These are phyloP conservation scores for Hibiscus syriacus DNA, from an alignment of 345 rosid species.

Conservation along the genomic window DNA sequence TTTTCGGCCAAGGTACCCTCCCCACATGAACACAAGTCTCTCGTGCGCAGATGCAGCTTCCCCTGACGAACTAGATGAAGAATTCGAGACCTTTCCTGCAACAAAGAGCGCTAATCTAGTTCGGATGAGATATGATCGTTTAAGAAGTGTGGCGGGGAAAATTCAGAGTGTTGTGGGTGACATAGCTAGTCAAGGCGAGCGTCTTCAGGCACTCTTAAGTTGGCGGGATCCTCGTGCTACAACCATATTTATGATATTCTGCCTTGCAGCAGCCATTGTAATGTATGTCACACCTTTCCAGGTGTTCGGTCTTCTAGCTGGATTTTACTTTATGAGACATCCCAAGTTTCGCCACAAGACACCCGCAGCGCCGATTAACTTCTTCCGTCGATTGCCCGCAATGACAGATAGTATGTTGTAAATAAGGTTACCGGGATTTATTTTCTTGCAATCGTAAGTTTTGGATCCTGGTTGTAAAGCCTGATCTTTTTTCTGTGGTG, in stretches of 20 bases:
- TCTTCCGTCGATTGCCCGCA: constrained; percentile 82
- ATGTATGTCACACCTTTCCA: constrained; percentile 71
- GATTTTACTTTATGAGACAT: constrained; percentile 71
- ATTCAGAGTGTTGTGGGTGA: constrained; percentile 90
- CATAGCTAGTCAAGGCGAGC: constrained; percentile 86
- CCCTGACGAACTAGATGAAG: constrained; percentile 87
- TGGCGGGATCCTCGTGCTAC: constrained; percentile 98
- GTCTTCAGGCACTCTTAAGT: constrained; percentile 66
- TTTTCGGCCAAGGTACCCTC: constrained; percentile 70
- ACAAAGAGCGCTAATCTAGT: constrained; percentile 35
- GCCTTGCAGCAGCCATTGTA: constrained; percentile 59
- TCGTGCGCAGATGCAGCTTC: constrained; percentile 61
- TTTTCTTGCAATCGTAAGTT: constrained; percentile 6
- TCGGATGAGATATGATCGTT: constrained; percentile 67
- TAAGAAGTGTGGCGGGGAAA: constrained; percentile 74
- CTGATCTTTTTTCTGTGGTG: constrained; percentile 5
- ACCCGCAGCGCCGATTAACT: constrained; percentile 62
- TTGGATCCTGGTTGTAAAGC: constrained; percentile 17
- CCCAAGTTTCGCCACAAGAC: constrained; percentile 68
- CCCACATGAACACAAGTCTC: constrained; percentile 78
- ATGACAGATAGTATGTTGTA: constrained; percentile 78
- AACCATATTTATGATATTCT: constrained; percentile 50
- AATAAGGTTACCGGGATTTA: constrained; percentile 10
- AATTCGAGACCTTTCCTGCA: constrained; percentile 81
- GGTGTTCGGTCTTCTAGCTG: constrained; percentile 51